Evolutionary conservation across 2,329 filamentous ascomycete species (phyloP), one percentile per base, ranked within the genome.

Genomic region (Aspergillus ustus): DNA sequence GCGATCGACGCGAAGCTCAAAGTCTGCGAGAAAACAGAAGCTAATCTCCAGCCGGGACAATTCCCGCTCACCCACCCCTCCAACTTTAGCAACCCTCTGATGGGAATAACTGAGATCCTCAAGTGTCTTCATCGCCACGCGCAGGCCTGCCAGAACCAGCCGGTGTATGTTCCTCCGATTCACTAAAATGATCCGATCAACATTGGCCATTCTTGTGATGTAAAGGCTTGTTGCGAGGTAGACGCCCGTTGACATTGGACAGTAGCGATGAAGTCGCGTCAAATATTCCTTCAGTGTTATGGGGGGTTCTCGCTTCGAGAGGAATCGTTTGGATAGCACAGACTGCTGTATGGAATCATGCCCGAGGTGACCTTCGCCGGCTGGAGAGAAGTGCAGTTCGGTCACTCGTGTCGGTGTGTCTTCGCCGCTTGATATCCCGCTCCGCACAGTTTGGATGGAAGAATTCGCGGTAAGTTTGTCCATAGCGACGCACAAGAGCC

Each of bases 61-160:
- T 77, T 98, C 93, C 19, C 82, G 81, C 73, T 91, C 90, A 71
- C 87, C 91, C 17, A 98, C 92, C 19, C 94, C 94, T 46, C 95
- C 94, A 1, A 98, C 93, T 66, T 89, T 90, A 19, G 94, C 89
- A 67, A 97, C 88, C 59, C 92, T 90, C 62, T 84, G 84, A 78
- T 97, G 94, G 8, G 91, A 87, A 78, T 96, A 97, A 68, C 89
- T 91, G 57, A 94, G 84, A 75, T 98, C 94, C 76, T 99, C 94
- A n/a, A 97, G 81, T 0, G 92, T 91, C 79, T 98, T 99, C 86
- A 93, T 95, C 15, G 94, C 93, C 3, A 97, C 91, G 40, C 93
- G 83, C 57, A 97, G 82, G 7, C 91, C 91, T 0, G 92, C 93
- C 17, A 99, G 84, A 34, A 96, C 83, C 7, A 98, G 81, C 2